phyloP scores from a whole-genome alignment of 2,329 filamentous ascomycete species.

The Colletotrichum falcatum region DNA sequence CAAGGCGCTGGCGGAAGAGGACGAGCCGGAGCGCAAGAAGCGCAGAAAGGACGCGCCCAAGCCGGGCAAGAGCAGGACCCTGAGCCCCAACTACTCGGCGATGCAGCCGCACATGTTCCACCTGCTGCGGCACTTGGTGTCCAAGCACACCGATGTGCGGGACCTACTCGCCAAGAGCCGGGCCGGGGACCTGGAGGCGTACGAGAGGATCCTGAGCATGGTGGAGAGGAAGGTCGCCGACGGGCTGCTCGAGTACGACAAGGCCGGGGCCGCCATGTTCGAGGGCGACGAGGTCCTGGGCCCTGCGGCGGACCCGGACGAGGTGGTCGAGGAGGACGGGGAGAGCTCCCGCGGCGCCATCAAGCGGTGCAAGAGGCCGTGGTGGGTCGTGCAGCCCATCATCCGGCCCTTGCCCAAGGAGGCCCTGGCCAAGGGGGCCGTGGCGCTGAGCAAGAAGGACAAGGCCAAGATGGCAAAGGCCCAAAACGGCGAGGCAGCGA shows the following conservation, averaged over 20 bases:
- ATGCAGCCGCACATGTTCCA: constrained; percentile 97
- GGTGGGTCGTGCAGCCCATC: constrained; percentile 92
- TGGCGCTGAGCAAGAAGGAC: constrained; percentile 80
- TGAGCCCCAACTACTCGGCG: constrained; percentile 80
- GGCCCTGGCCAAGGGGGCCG: constrained; percentile 83
- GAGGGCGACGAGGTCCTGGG: constrained; percentile 52
- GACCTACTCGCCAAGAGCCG: constrained; percentile 81
- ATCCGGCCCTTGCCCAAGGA: constrained; percentile 88
- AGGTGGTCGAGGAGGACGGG: constrained; percentile 53
- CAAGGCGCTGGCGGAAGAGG: constrained; percentile 47
- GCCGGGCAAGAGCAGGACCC: constrained; percentile 53
- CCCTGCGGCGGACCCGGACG: constrained; percentile 42
- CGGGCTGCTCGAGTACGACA: constrained; percentile 76
- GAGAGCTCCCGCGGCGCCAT: constrained; percentile 77
- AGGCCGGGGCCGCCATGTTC: constrained; percentile 62
- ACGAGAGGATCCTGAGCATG: constrained; percentile 80
- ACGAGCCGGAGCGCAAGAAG: constrained; percentile 66
- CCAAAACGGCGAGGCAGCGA: constrained; percentile 38
- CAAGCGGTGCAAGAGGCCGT: constrained; percentile 81
- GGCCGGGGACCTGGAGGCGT: constrained; percentile 78
- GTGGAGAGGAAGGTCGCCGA: constrained; percentile 81
- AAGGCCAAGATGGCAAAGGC: constrained; percentile 58
- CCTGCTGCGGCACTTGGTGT: constrained; percentile 84
- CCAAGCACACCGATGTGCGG: constrained; percentile 83
- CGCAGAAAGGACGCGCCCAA: constrained; percentile 54